Conservation (phyloP, 768 basidiomycete species). For the Pulveroboletus sp. region DNA sequence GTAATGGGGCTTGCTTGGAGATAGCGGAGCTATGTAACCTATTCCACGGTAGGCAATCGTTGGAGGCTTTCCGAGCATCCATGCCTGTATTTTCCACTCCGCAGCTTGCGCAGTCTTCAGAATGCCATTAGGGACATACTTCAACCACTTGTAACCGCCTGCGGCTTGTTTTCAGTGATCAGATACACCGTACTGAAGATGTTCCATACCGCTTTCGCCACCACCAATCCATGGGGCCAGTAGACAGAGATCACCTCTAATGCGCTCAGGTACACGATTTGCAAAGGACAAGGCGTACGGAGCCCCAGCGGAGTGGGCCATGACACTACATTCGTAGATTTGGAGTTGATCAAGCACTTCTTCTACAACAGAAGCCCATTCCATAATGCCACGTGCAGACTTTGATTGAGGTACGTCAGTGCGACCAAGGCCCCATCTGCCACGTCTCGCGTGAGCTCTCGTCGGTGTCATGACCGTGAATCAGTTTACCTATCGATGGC, state of each 20-base stretch:
- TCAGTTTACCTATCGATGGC: conserved; percentile 79
- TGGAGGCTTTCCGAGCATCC: conserved; percentile 96
- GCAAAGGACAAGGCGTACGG: conserved; percentile 92
- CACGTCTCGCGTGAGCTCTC: conserved; percentile 10
- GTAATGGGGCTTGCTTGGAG: conserved; percentile 30
- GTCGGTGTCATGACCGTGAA: background rate
- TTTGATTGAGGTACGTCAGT: conserved; percentile 65
- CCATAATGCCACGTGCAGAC: conserved; percentile 72
- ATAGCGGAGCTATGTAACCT: conserved; percentile 57
- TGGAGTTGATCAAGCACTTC: conserved; percentile 81
- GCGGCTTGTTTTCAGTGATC: conserved; percentile 11
- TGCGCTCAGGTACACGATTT: conserved; percentile 65
- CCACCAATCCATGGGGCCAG: conserved; percentile 97
- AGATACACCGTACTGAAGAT: background rate
- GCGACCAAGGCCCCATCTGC: conserved; percentile 88
- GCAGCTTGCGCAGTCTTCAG: conserved; percentile 94
- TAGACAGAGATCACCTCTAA: conserved; percentile 80
- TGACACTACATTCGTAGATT: conserved; percentile 76
- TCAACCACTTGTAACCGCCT: conserved; percentile 94
- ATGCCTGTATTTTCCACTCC: conserved; percentile 95
- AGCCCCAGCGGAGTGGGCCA: conserved; percentile 95
- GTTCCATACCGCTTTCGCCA: conserved; percentile 72
- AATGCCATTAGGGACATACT: conserved; percentile 90
- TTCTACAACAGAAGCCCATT: conserved; percentile 89
- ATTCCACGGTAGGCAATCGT: conserved; percentile 81